These are phyloP conservation scores for Antitrichia curtipendula DNA, from an alignment of 225 moss, liverwort and hornwort species.

Conservation along the genomic window DNA sequence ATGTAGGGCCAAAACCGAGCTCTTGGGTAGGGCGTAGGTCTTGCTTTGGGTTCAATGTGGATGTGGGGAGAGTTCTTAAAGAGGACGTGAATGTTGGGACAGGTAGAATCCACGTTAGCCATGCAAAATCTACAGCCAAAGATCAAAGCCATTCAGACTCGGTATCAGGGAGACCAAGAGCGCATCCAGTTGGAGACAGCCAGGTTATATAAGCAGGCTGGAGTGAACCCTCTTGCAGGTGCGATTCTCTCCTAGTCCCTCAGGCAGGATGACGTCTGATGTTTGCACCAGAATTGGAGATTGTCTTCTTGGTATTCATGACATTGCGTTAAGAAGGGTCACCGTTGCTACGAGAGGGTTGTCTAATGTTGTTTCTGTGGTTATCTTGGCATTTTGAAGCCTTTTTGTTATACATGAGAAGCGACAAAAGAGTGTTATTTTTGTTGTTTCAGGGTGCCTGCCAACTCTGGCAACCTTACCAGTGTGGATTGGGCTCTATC, in stretches of 20 bases:
- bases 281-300: not conserved
- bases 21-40: not conserved
- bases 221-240: constrained; percentile 95
- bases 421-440: not conserved
- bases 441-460: constrained; percentile 53
- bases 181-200: constrained; percentile 97
- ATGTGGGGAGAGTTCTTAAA: not conserved
- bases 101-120: constrained; percentile 90
- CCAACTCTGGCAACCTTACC: constrained; percentile 94
- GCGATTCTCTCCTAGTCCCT: not conserved
- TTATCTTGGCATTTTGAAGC: not conserved
- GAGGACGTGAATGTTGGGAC: not conserved
- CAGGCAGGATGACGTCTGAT: not conserved
- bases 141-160: constrained; percentile 77
- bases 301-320: not conserved
- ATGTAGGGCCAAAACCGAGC: not conserved
- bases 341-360: not conserved
- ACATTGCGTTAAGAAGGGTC: not conserved
- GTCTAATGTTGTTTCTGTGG: not conserved
- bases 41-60: not conserved
- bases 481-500: constrained; percentile 94
- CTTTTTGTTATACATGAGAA: not conserved
- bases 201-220: constrained; percentile 93
- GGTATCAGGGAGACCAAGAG: constrained; percentile 90
- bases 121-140: constrained; percentile 98